phyloP scores from a whole-genome alignment of 192 early-diverging fungal species.

The Cetraspora pellucida region DNA sequence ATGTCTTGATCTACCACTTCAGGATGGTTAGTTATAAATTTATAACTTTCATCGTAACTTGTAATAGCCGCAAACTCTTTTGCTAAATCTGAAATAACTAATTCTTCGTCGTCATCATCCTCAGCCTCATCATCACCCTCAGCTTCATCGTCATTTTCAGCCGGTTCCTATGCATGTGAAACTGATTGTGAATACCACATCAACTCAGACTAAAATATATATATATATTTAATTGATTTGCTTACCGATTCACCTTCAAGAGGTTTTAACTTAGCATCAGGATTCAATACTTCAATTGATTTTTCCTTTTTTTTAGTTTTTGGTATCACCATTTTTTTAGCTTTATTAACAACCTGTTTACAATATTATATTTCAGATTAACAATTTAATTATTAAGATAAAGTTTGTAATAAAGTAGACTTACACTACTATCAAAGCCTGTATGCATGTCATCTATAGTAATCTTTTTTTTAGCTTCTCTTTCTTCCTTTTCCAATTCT shows the following conservation, averaged over 20 bases:
- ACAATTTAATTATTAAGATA: neutral
- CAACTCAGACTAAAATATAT: neutral
- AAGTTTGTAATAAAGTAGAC: neutral
- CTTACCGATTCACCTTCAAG: neutral
- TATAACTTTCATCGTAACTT: constrained; percentile 60
- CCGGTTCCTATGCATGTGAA: neutral
- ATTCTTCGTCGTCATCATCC: constrained; percentile 61
- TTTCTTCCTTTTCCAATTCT: constrained; percentile 61
- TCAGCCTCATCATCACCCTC: constrained; percentile 34
- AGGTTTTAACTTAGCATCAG: constrained; percentile 43
- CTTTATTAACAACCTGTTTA: constrained; percentile 52
- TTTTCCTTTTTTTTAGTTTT: constrained; percentile 55
- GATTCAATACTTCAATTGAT: constrained; percentile 70
- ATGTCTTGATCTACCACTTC: constrained; percentile 69
- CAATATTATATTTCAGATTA: neutral
- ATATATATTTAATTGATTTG: neutral
- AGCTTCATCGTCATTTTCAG: neutral
- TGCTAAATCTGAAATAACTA: constrained; percentile 55
- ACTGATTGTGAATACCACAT: no score
- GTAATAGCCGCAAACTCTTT: constrained; percentile 62
- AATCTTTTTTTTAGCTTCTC: constrained; percentile 68
- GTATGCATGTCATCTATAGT: constrained; percentile 70
- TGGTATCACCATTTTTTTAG: constrained; percentile 31
- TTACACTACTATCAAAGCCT: constrained; percentile 67
- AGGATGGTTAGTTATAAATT: constrained; percentile 71